These are phyloP conservation scores for Penicillium thymicola DNA, from an alignment of 2,329 filamentous ascomycete genomes.

Conservation along the genomic window DNA sequence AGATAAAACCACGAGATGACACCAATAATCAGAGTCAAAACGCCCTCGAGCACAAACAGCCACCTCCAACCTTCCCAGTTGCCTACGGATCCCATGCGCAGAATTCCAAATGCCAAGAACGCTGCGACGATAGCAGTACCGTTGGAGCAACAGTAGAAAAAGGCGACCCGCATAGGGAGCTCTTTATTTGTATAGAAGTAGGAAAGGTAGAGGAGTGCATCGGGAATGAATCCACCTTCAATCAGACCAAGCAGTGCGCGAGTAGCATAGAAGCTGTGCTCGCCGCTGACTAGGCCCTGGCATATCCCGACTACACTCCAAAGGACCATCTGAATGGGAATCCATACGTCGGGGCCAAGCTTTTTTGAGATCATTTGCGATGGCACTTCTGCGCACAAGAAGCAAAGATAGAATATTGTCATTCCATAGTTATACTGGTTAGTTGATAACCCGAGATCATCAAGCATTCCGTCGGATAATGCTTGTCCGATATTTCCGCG, in stretches of 20 bases:
- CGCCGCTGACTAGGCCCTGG: slow-evolving; percentile 48
- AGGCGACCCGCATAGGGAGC: slow-evolving; percentile 1
- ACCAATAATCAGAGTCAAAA: slow-evolving; percentile 5
- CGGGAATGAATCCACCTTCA: slow-evolving; percentile 48
- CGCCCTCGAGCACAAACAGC: slow-evolving; percentile 8
- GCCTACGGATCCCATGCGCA: slow-evolving; percentile 4
- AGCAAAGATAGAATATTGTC: slow-evolving; percentile 54
- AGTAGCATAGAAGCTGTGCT: slow-evolving; percentile 39
- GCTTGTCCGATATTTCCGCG: slow-evolving; percentile 37
- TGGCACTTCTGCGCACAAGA: slow-evolving; percentile 54
- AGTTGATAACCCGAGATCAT: slow-evolving; percentile 33
- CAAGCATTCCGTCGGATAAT: slow-evolving; percentile 37
- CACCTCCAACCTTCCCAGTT: slow-evolving; percentile 9
- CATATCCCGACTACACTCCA: slow-evolving; percentile 35
- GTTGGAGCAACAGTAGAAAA: not conserved
- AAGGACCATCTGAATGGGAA: slow-evolving; percentile 52
- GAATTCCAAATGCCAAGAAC: slow-evolving; percentile 7
- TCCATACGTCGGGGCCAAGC: slow-evolving; percentile 54
- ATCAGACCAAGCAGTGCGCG: slow-evolving; percentile 46
- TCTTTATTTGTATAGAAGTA: slow-evolving; percentile 4
- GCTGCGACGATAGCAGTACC: slow-evolving; percentile 1
- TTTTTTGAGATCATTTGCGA: slow-evolving; percentile 56
- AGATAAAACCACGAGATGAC: slow-evolving; percentile 46
- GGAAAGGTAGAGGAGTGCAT: slow-evolving; percentile 9
- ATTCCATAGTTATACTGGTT: slow-evolving; percentile 46